Evolutionary conservation across 164 flowering plant genomes (phyloP).

Genomic region (Macadamia tetraphylla): DNA sequence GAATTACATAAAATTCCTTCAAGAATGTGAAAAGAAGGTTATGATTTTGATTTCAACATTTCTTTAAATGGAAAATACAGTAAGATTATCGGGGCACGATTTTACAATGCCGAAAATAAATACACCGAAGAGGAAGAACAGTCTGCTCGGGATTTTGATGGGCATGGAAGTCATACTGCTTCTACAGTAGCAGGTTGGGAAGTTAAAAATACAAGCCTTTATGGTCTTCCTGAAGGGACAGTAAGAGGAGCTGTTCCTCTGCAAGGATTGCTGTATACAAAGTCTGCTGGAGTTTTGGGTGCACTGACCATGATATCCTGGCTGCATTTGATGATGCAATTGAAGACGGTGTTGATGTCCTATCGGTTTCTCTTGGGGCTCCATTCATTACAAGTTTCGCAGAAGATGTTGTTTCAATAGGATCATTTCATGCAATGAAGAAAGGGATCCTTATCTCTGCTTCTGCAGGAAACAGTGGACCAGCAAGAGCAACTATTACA

Average conservation of each 20-base stretch:
- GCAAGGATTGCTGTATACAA: slow-evolving; percentile 62
- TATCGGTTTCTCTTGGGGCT: slow-evolving; percentile 57
- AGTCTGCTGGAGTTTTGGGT: slow-evolving; percentile 47
- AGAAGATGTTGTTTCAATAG: slow-evolving; percentile 49
- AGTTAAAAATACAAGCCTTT: slow-evolving; percentile 40
- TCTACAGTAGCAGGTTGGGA: slow-evolving; percentile 48
- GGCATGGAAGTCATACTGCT: slow-evolving; percentile 72
- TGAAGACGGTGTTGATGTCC: slow-evolving; percentile 52
- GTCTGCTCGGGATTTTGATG: slow-evolving; percentile 43
- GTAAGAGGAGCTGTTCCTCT: slow-evolving; percentile 57
- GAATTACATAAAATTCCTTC: too few relatives aligned
- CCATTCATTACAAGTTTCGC: slow-evolving; percentile 6
- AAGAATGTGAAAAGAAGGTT: too few relatives aligned
- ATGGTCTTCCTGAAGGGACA: slow-evolving; percentile 47
- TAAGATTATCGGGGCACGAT: slow-evolving; percentile 64
- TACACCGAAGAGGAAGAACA: neutral
- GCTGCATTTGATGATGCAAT: too few relatives aligned
- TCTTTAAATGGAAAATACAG: slow-evolving; percentile 17
- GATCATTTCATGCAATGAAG: slow-evolving; percentile 63
- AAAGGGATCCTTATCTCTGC: too few relatives aligned
- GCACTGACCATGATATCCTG: slow-evolving; percentile 27
- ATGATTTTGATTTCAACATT: too few relatives aligned
- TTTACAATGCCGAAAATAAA: slow-evolving; percentile 26
- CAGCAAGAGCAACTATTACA: too few relatives aligned
- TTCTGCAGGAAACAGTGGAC: too few relatives aligned